Evolutionary conservation across 2,329 filamentous ascomycete genomes (phyloP).

Genomic region (Monilinia polystroma): DNA sequence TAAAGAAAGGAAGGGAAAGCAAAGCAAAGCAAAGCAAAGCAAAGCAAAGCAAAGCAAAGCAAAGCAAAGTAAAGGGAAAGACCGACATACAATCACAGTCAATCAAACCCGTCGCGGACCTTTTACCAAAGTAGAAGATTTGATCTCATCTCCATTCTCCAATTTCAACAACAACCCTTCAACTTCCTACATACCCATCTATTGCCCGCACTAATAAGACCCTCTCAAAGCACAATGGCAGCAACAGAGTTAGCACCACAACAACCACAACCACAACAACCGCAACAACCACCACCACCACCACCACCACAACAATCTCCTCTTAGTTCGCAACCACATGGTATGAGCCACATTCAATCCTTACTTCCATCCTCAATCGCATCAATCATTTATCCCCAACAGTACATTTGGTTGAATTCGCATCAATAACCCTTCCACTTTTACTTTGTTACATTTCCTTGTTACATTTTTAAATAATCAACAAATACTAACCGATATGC

Average conservation of each 20-base stretch:
- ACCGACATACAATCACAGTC: background rate
- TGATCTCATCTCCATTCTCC: background rate
- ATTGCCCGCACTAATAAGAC: conserved; percentile 10
- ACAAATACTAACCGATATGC: conserved; percentile 36
- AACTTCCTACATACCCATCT: background rate
- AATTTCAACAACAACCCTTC: background rate
- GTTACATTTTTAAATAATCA: conserved; percentile 14
- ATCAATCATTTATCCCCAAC: conserved; percentile 16
- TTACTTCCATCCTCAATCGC: conserved; percentile 17
- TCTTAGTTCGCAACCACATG: conserved; percentile 35
- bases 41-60: no score
- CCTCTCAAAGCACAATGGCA: conserved; percentile 39
- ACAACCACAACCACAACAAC: conserved; percentile 43
- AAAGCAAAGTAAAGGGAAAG: background rate
- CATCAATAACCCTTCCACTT: background rate
- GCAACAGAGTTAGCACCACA: conserved; percentile 44
- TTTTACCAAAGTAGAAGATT: background rate
- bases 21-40: background rate
- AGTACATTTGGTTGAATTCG: conserved; percentile 11
- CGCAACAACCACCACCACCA: conserved; percentile 40
- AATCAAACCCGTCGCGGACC: no score
- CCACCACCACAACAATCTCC: conserved; percentile 42
- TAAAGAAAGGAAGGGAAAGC: background rate
- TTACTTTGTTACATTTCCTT: background rate
- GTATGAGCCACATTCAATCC: conserved; percentile 39